Evolutionary conservation across 768 basidiomycete genomes (phyloP), one percentile per base, ranked within the genome.

Genomic region (Boletus subcaerulescens): DNA sequence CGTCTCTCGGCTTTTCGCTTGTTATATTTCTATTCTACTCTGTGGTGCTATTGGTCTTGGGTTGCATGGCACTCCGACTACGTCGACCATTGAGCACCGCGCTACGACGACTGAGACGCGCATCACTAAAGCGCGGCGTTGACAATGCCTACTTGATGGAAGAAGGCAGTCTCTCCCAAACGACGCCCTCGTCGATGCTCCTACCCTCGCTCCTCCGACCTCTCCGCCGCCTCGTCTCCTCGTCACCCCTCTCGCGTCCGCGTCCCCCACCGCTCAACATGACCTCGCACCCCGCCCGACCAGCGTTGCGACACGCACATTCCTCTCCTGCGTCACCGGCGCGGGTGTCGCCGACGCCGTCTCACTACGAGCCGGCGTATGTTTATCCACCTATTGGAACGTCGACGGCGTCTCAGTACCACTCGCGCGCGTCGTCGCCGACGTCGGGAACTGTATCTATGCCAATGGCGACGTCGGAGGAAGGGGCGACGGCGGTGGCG

Each of bases 1-100:
- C 78, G 31, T 82, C 86, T 1, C 80, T 91, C 31, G 88, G 89
- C 0, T 89, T 91, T 67, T 88, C 89, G 6, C 83, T 83, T 9
- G 74, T 87, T 20, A 65, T 82, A n/a, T 72, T 86, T 60, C 58
- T 89, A 9, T 76, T 87, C 61, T 86, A 82, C 66, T 55, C 77
- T 15, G 56, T 77, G 53, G 56, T 80, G 22, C 59, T 82, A 26
- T 68, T 73, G 38, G 42, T 82, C 38, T 40, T 84, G 22, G 52
- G 77, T 15, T 67, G 78, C 44, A 57, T 84, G 39, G 66, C 68
- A 24, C 83, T 76, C 56, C 85, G 88, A 5, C 64, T 92, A 55
- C 82, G 87, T 31, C 79, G 82, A 45, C 76, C 76, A 36, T 63
- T 88, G 12, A 75, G 82, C 18, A 65, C 74, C 4, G 70, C 74